phyloP scores from a whole-genome alignment of 1,284 basidiomycete genomes.

The Ustilago cynodontis region DNA sequence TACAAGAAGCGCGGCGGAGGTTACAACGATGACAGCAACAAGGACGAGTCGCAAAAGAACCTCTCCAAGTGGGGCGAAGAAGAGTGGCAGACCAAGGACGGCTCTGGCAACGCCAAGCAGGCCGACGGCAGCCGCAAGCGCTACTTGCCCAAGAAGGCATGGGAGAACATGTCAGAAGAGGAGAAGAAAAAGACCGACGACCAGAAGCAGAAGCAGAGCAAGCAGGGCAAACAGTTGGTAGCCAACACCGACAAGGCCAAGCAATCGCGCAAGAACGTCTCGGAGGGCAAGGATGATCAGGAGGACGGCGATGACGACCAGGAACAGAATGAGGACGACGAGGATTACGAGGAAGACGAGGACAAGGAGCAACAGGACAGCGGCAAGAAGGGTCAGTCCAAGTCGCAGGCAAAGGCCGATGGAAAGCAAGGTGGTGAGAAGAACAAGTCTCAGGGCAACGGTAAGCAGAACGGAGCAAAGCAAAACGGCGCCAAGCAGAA shows the following conservation, averaged over 20 bases:
- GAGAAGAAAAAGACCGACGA: slow-evolving; percentile 47
- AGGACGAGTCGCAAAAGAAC: slow-evolving; percentile 51
- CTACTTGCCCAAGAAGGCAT: slow-evolving; percentile 50
- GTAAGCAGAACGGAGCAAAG: slow-evolving; percentile 14
- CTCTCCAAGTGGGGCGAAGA: slow-evolving; percentile 43
- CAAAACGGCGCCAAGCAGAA: slow-evolving; percentile 1
- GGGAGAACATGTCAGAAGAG: slow-evolving; percentile 51
- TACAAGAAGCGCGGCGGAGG: slow-evolving; percentile 51
- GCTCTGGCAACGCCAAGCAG: slow-evolving; percentile 43
- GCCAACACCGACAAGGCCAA: slow-evolving; percentile 38
- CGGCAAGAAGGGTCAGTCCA: slow-evolving; percentile 22
- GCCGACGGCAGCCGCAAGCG: slow-evolving; percentile 40
- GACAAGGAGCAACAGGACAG: slow-evolving; percentile 22
- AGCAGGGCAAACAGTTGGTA: slow-evolving; percentile 42
- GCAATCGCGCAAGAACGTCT: slow-evolving; percentile 37
- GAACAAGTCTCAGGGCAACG: slow-evolving; percentile 11
- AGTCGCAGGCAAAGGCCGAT: slow-evolving; percentile 2
- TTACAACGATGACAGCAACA: slow-evolving; percentile 42
- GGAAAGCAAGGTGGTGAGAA: slow-evolving; percentile 5
- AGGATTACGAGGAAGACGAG: slow-evolving; percentile 9
- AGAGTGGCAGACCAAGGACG: slow-evolving; percentile 52
- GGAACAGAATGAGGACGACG: slow-evolving; percentile 15
- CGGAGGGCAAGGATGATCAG: slow-evolving; percentile 10
- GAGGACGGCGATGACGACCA: slow-evolving; percentile 16
- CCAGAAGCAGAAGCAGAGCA: slow-evolving; percentile 44